phyloP scores from a whole-genome alignment of 768 basidiomycete genomes.

The Astraeus odoratus region DNA sequence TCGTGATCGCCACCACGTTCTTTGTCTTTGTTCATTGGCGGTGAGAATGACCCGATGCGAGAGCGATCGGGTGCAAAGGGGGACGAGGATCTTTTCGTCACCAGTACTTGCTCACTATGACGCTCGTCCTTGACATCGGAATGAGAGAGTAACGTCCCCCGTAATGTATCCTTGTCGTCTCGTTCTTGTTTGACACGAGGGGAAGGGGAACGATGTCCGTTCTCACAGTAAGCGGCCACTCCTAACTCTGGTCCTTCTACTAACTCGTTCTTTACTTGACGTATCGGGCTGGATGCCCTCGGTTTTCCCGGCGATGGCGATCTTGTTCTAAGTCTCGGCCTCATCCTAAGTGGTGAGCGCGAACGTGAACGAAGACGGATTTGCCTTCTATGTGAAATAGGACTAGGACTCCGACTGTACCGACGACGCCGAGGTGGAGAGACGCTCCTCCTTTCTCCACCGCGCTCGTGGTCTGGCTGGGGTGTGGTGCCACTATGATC shows the following conservation, averaged over 20 bases:
- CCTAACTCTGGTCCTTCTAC: not conserved
- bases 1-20: not conserved
- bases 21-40: not conserved
- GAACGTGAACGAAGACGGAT: not conserved
- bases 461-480: not conserved
- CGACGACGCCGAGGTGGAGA: not conserved
- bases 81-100: slow-evolving; percentile 18
- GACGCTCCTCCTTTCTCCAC: not conserved
- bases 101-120: slow-evolving; percentile 7
- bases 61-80: not conserved
- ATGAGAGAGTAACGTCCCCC: not conserved
- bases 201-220: not conserved
- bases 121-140: slow-evolving; percentile 6
- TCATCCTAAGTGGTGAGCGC: not conserved
- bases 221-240: not conserved
- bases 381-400: not conserved
- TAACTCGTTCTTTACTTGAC: not conserved
- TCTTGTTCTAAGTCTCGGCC: not conserved
- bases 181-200: slow-evolving; percentile 3
- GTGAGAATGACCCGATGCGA: not conserved
- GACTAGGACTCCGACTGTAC: not conserved
- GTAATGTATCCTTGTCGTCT: not conserved
- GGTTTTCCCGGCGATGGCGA: not conserved
- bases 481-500: not conserved
- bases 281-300: not conserved